Base-by-base conservation (phyloP, 2,329 filamentous ascomycete species). In the Penicillium sclerotigenum region DNA sequence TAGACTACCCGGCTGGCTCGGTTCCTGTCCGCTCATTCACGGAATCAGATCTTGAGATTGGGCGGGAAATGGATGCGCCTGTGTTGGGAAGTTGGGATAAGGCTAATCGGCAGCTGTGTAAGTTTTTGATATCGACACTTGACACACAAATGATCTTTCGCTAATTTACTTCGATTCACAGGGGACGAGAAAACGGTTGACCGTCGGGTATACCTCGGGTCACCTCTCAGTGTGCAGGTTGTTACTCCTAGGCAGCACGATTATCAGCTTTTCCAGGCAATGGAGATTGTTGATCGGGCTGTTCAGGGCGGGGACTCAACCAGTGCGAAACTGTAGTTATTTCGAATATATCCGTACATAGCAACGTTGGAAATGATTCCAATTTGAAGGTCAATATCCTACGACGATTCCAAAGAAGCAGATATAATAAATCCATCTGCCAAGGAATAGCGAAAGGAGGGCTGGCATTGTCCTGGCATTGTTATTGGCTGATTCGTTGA, bases 1-100 rank as follows among this genome's bases (percentile, higher is more conserved):
- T 88, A 22, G 85, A 88, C 66, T 85, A 83, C 63, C 81, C 85
- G 0, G 81, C 84, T 2, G 86, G 81, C 0, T 71, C 69, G 0
- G 59, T 87, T 1, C 85, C 85, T 0, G 79, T 87, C 0, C 72
- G 84, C 2, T 66, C 69, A 1, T 77, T 86, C 48, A 67, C 57
- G 0, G 71, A 77, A 50, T 65, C 63, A 0, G 85, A 87, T 70
- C 70, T 85, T 59, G 66, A 79, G 29, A 65, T 81, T 45, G 68
- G 76, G 2, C 77, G 72, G 18, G 76, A 81, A 43, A 72, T 84
- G 33, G 61, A 66, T 1, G 68, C 61, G 3, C 70, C 61, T 24
- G 65, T 66, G 5, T 55, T 83, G 24, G 78, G 80, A 9, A 81
- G 76, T 47, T 87, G 83, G 84, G 85, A 88, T 66, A 81, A 81